These are phyloP conservation scores for Tetrapyrgos nigripes DNA, from an alignment of 1,284 basidiomycete genomes.

Conservation along the genomic window DNA sequence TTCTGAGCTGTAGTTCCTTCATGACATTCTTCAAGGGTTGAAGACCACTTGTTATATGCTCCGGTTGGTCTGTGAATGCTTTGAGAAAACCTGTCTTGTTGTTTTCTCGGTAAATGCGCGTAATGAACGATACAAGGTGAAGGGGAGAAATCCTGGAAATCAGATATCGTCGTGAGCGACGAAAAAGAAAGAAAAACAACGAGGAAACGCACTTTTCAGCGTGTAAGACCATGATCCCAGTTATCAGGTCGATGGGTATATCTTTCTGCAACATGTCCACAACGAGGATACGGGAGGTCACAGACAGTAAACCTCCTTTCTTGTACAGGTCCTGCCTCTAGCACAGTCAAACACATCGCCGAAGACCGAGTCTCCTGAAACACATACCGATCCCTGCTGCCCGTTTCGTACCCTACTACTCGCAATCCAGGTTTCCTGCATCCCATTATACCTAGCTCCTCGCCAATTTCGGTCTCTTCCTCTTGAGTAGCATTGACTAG, in stretches of 20 bases:
- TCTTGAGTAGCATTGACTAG: conserved; percentile 89
- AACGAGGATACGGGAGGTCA: conserved; percentile 93
- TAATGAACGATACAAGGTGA: conserved; percentile 90
- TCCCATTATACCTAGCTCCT: conserved; percentile 92
- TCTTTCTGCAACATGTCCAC: conserved; percentile 94
- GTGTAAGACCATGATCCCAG: conserved; percentile 93
- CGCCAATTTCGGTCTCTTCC: conserved; percentile 91
- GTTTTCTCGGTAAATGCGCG: conserved; percentile 86
- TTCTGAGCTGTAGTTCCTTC: conserved; percentile 89
- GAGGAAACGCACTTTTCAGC: conserved; percentile 76
- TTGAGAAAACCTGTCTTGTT: conserved; percentile 93
- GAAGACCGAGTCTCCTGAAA: not conserved
- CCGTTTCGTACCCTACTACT: conserved; percentile 86
- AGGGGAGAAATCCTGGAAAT: conserved; percentile 78
- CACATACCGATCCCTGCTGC: conserved; percentile 77
- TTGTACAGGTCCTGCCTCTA: conserved; percentile 87
- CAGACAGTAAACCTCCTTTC: conserved; percentile 87
- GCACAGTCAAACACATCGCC: not conserved
- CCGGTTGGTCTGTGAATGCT: conserved; percentile 96
- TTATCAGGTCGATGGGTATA: conserved; percentile 86
- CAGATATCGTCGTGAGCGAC: not conserved
- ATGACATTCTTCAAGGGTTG: conserved; percentile 92
- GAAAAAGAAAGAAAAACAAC: not conserved
- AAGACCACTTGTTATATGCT: conserved; percentile 91
- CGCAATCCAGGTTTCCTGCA: conserved; percentile 88